Base-by-base conservation (phyloP, 2,329 filamentous ascomycete genomes). In the Neonectria neomacrospora region DNA sequence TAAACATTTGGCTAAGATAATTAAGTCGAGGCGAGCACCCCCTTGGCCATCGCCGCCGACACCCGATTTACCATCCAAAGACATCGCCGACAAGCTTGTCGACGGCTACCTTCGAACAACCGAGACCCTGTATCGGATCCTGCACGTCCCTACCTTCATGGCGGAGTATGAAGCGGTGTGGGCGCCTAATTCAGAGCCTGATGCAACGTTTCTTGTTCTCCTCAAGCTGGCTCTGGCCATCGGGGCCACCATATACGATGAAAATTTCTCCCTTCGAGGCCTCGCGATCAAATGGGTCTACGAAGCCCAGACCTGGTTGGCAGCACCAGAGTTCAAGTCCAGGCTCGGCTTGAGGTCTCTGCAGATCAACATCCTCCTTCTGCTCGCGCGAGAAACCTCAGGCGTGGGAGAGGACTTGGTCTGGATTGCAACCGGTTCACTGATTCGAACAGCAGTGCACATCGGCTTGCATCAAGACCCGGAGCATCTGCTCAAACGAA, bases 151-250 rank as follows among this genome's bases (percentile, higher is more conserved):
- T 0, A 80, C 78, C 1, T 87, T 88, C 47, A 75, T 61, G 26
- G 76, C 70, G 7, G 79, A 82, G 2, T 88, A 86, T 20, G 83
- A 86, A 23, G 78, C 79, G 0, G 66, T 86, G 1, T 90, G 86
- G 86, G 39, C 42, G 1, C 66, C 74, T 1, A 66, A 68, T 0
- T 32, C 61, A 0, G 61, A 74, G 1, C 71, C 77, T 0, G 79
- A 82, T 42, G 75, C 73, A 1, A 76, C 74, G 0, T 89, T 89
- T 52, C 62, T 88, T 1, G 80, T 88, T 14, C 86, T 86, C 48
- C 65, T 89, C 3, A 88, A 89, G 66, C 75, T 90, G 0, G 80
- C 89, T 0, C 73, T 90, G 4, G 86, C 88, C 0, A 82, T 90
- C 18, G 88, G 87, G 0, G 81, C 85, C 1, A 76, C 79, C 1